Base-by-base conservation (phyloP, 768 basidiomycete genomes). In the Trametes maxima region DNA sequence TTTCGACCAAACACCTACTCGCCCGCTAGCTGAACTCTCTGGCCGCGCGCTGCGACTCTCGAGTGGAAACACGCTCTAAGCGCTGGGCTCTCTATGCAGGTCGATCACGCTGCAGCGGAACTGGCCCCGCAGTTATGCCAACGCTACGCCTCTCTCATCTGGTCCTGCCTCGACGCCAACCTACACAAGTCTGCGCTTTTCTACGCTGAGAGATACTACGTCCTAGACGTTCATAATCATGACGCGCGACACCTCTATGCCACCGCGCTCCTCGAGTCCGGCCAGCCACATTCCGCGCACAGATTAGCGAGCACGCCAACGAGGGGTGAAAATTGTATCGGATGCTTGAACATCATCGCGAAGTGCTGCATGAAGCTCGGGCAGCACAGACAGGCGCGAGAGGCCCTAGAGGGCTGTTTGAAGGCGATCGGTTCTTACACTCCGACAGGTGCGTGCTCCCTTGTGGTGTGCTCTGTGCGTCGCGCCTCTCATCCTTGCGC, bases 231-330 rank as follows among this genome's bases (percentile, higher is more conserved):
- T 62, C 72, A 78, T 33, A 86, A 85, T 74, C 94, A 95, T 72
- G 87, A 91, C 70, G 86, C 92, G 65, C 84, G 90, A 58, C 92
- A 92, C 78, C 82, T 95, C 46, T 91, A 92, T 79, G 92, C 93
- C 65, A 87, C 83, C 44, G 81, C 87, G 19, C 83, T 95, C 64
- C 81, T 92, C 45, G 83, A 80, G 6, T 82, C 85, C 65, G 83
- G 82, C 57, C 88, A 90, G 69, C 82, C 87, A 14, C 86, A 90
- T 68, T 90, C 92, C 13, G 92, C 93, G 5, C 73, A 90, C 37
- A 77, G 83, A 69, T 76, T 92, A 51, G 89, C 93, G 63, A 86
- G 85, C 70, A 74, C 82, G 36, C 80, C 87, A 2, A 75, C 79
- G 39, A 57, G 42, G 49, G 85, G 86, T 49, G 76, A 80, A 55